A percentile compares a stretch with the other conserved stretches of the same genome.
Evolutionary conservation across 2,329 filamentous ascomycete species (phyloP).

Genomic region (Myriosclerotinia curreyana): DNA sequence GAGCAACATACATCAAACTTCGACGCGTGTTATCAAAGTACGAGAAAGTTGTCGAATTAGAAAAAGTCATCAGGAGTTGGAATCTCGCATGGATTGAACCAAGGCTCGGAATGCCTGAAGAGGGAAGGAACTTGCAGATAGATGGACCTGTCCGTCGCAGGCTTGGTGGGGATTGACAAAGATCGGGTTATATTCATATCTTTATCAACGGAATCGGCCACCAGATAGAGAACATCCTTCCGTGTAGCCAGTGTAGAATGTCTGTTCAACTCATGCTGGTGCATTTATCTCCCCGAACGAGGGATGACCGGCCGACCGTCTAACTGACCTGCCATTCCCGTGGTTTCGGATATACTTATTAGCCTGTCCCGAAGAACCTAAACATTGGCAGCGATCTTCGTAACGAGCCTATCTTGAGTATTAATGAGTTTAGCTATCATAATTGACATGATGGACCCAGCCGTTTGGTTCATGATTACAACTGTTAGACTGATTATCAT

Average conservation of each 20-base stretch:
- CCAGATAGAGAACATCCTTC: not conserved
- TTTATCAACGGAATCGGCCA: conserved; percentile 5
- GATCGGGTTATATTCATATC: not conserved
- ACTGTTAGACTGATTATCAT: not conserved
- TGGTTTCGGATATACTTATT: conserved; percentile 1
- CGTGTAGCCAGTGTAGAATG: not conserved
- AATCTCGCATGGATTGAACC: not conserved
- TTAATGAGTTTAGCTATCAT: conserved; percentile 7
- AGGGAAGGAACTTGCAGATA: not conserved
- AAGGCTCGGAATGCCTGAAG: not conserved
- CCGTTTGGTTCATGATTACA: not conserved
- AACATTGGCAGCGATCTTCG: not conserved
- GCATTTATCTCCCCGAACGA: not conserved
- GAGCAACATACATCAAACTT: conserved; percentile 21
- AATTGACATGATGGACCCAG: not conserved
- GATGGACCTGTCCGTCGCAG: not conserved
- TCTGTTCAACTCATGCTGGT: not conserved
- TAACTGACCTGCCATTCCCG: conserved; percentile 1
- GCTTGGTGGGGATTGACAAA: not conserved
- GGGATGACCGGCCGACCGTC: not conserved
- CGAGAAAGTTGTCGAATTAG: not conserved
- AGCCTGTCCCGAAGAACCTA: not conserved
- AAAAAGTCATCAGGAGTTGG: not conserved
- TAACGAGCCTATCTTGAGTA: not conserved
- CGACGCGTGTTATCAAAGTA: conserved; percentile 20